Evolutionary conservation across 2,329 filamentous ascomycete species (phyloP).

Genomic region (Alternaria postmessia): DNA sequence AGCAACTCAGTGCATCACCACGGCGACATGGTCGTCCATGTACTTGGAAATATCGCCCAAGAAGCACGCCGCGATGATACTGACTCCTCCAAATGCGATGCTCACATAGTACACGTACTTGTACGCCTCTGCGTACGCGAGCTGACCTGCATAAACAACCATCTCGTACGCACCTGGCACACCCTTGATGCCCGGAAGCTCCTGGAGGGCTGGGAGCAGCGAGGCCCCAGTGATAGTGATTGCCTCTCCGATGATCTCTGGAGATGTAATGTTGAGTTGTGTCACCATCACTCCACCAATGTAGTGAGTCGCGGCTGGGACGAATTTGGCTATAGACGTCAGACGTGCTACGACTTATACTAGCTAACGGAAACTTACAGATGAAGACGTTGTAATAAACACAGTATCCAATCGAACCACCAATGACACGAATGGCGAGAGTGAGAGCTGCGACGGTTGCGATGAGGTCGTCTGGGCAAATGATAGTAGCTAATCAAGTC

Average conservation of each 20-base stretch:
- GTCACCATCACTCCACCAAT: constrained; percentile 56
- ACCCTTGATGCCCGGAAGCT: constrained; percentile 57
- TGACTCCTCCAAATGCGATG: constrained; percentile 67
- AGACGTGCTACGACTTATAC: not conserved
- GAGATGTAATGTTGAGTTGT: constrained; percentile 58
- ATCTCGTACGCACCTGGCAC: constrained; percentile 41
- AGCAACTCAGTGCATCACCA: constrained; percentile 19
- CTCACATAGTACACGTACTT: constrained; percentile 69
- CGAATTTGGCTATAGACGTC: constrained; percentile 28
- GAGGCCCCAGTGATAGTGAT: constrained; percentile 53
- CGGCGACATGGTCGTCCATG: constrained; percentile 37
- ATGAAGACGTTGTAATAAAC: constrained; percentile 53
- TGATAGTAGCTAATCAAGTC: constrained; percentile 62
- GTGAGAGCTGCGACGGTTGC: constrained; percentile 73
- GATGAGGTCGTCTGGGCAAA: constrained; percentile 74
- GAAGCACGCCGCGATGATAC: constrained; percentile 65
- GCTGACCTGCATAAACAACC: constrained; percentile 63
- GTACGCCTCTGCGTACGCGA: constrained; percentile 67
- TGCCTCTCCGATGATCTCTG: constrained; percentile 59
- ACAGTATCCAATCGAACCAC: constrained; percentile 70
- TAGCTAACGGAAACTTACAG: constrained; percentile 6
- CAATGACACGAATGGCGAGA: constrained; percentile 71
- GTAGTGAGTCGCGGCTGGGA: constrained; percentile 32
- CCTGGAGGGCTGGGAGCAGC: constrained; percentile 57
- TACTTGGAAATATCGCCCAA: constrained; percentile 63